Base-by-base conservation (phyloP, 805 yeast species). In the Wickerhamomyces mucosus region DNA sequence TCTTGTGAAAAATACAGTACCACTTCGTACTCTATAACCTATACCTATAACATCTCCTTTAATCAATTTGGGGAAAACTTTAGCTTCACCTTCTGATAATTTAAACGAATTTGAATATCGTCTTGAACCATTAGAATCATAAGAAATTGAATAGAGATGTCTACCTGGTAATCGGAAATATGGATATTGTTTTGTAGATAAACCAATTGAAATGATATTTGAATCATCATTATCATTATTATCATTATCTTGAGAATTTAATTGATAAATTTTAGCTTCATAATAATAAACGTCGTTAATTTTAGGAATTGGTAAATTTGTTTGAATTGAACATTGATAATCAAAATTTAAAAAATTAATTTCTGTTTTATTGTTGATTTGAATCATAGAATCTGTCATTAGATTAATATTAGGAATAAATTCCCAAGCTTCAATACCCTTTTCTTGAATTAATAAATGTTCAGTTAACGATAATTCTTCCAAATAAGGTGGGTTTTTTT, bases 41-140 rank as follows among this genome's bases (percentile, higher is more conserved):
- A 88, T 75, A 1, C 98, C 98, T 4, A 92, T 67, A 11, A 89
- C 94, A 55, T 92, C 98, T 19, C 96, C 97, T 46, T 81, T 79
- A 17, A 70, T 65, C 26, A 82, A 41, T 22, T 47, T 48, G 3
- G 67, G 65, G 27, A 63, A 50, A n/a, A 60, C 48, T 0, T 57
- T 52, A 11, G 61, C 27, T 18, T 38, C 39, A 3, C 29, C 20
- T 6, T n/a, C 23, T 14, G 40, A 6, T 53, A 15, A 65, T 58
- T 23, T 46, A 43, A 39, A 76, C 72, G 15, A 85, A 83, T 44
- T 70, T 46, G 75, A 78, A 30, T 80, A 68, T 39, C 83, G 64
- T 34, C 79, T 56, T 37, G 75, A 70, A 2, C 94, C 94, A 5
- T 75, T 71, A 3, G 82, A 69, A 50, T 81, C 89, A 48, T 81